Evolutionary conservation across 1,139 yeast genomes (phyloP), one percentile per base, ranked within the genome.

Genomic region (Pichia sp.): DNA sequence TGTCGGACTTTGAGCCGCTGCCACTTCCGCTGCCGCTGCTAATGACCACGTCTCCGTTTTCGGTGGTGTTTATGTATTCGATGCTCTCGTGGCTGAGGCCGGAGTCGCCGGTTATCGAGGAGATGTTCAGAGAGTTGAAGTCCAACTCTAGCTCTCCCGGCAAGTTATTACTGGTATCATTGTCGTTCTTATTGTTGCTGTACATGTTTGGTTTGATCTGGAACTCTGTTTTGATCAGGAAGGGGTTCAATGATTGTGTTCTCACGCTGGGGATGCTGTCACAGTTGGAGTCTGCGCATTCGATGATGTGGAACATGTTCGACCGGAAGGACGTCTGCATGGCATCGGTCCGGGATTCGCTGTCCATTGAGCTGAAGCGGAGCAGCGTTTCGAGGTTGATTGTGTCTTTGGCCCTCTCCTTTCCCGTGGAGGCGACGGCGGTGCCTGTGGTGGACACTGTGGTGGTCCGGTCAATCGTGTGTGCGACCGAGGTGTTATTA

Each of bases 261-360:
- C 32, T 50, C 11, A 36, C 53, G 34, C 29, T 26, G 1, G 56
- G 49, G 19, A 41, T 26, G n/a, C 29, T 31, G n/a, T 41, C 50
- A 62, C 81, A 84, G 62, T 84, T 76, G 5, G 67, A 63, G 62
- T 85, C 87, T 15, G 76, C 81, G 29, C 73, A 69, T 29, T 76
- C 77, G 46, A 82, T 71, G 16, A 87, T 79, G 54, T 74, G 70
- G 53, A 73, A 62, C 44, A 49, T 44, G 32, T 49, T 49, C 3
- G 41, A 31, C 72, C 72, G 81, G 72, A 11, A 77, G 68, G 47
- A 29, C 13, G 49, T 10, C 36, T 48, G 30, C 26, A 47, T 47
- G 4, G 16, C 31, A 4, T 42, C 38, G 7, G 8, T 3, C n/a
- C 36, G 19, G 11, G 36, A 5, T 2, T 26, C 2, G 10, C 38